phyloP scores from a whole-genome alignment of 768 basidiomycete species.

The Chlorophyllum brunneum region DNA sequence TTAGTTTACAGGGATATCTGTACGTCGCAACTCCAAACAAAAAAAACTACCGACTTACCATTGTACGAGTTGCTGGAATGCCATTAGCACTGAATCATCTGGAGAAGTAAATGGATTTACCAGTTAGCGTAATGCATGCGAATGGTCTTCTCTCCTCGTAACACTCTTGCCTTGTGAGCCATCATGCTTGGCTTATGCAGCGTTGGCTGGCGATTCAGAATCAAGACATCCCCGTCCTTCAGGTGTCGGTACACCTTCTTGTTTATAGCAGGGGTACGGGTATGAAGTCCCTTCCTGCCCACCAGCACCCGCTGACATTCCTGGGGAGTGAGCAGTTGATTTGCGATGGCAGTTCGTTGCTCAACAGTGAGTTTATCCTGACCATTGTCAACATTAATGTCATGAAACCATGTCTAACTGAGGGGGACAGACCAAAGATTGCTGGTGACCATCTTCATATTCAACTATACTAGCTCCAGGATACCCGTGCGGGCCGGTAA shows the following conservation, averaged over 20 bases:
- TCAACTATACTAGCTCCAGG: conserved; percentile 95
- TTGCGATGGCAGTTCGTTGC: conserved; percentile 92
- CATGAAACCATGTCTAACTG: background rate
- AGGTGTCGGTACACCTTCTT: conserved; percentile 98
- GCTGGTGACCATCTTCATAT: conserved; percentile 88
- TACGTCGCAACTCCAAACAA: background rate
- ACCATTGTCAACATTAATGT: background rate
- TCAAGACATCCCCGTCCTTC: conserved; percentile 89
- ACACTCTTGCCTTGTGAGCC: conserved; percentile 89
- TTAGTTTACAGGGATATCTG: conserved; percentile 14
- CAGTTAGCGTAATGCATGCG: conserved; percentile 99
- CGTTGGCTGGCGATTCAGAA: conserved; percentile 97
- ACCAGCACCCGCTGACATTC: conserved; percentile 57
- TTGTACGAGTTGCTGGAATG: conserved; percentile 89
- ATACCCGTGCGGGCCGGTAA: conserved; percentile 82
- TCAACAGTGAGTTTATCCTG: conserved; percentile 86
- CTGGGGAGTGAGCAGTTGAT: conserved; percentile 89
- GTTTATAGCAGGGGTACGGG: conserved; percentile 77
- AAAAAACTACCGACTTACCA: conserved; percentile 53
- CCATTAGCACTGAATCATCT: conserved; percentile 14
- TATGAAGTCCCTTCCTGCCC: conserved; percentile 56
- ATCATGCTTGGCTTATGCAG: conserved; percentile 99
- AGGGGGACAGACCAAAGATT: conserved; percentile 60
- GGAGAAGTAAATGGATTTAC: conserved; percentile 38
- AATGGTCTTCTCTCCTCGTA: conserved; percentile 97